Evolutionary conservation across 495 filamentous ascomycete species (phyloP), one percentile per base, ranked within the genome.

Genomic region (Penicillium egyptiacum): DNA sequence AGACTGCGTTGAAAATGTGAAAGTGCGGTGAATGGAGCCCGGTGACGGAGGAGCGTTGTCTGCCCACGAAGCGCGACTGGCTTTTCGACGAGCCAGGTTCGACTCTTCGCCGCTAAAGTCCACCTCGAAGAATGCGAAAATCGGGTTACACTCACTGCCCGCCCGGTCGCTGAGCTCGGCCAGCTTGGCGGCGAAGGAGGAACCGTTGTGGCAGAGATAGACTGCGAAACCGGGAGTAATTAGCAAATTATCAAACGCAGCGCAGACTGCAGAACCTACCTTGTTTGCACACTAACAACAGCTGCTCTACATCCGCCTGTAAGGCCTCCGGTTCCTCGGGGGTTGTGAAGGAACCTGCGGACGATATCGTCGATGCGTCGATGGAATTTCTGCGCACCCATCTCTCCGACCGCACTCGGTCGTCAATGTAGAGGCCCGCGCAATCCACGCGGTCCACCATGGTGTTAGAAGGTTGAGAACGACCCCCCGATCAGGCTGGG

Each of bases 361-460:
- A 67, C 45, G 64, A 67, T 49, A 56, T 61, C 7, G 57, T 63
- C 26, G 61, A 63, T 64, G 64, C 50, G 42, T 64, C 60, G 58
- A 69, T 62, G 60, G 79, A 64, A 44, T 67, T 70, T 53, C 75
- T 68, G 57, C 67, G 75, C 52, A 86, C 76, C 73, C 80, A 75
- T 66, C 85, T 78, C 59, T 91, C 86, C 59, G 84, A 77, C 57
- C 74, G 75, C 51, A 89, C 83, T 50, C 84, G 83, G 67, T 86
- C 86, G 74, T 94, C 88, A 57, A 94, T 89, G 69, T 92, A 94
- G 60, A 94, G 86, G 57, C 90, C 85, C 75, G 88, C 86, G 75
- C 87, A 92, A 58, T 83, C 76, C 63, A 83, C 79, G 72, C 79
- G 77, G 72, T 90, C 88, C 86, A 89, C 88, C 62, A 67, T 78